Percentiles rank a stretch among this genome's conserved stretches.
These are phyloP conservation scores for Naumovozyma dairenensis DNA, from an alignment of 805 yeast species.

Conservation along the genomic window DNA sequence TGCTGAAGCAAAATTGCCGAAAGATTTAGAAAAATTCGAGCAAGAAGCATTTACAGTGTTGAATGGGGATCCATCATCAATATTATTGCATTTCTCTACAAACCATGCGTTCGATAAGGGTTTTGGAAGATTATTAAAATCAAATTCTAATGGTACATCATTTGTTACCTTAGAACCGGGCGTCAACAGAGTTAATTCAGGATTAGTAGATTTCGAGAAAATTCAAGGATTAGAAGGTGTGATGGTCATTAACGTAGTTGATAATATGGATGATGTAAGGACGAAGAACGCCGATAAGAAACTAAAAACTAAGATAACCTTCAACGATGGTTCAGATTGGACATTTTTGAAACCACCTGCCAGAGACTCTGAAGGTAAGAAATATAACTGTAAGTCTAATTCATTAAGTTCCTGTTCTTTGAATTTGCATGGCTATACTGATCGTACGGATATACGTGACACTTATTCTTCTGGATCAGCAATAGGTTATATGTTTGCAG, in stretches of 20 bases:
- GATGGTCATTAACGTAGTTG: slow-evolving; percentile 60
- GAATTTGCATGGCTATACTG: slow-evolving; percentile 85
- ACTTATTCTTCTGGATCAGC: slow-evolving; percentile 85
- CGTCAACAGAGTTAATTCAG: slow-evolving; percentile 65
- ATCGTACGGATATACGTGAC: slow-evolving; percentile 73
- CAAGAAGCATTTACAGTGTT: slow-evolving; percentile 73
- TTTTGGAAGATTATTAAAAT: slow-evolving; percentile 73
- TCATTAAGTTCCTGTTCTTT: slow-evolving; percentile 58
- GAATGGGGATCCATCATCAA: slow-evolving; percentile 58
- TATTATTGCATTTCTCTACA: slow-evolving; percentile 79
- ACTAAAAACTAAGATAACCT: slow-evolving; percentile 65
- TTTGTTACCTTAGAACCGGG: slow-evolving; percentile 57
- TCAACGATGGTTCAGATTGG: slow-evolving; percentile 92
- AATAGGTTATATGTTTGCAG: slow-evolving; percentile 76
- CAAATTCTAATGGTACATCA: slow-evolving; percentile 85
- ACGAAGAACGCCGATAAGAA: slow-evolving; percentile 40
- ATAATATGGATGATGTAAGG: slow-evolving; percentile 38
- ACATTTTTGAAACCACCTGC: slow-evolving; percentile 57
- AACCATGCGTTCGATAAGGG: slow-evolving; percentile 40
- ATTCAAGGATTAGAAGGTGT: slow-evolving; percentile 80
- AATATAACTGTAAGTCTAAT: slow-evolving; percentile 42
- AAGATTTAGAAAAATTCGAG: slow-evolving; percentile 43
- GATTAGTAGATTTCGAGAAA: slow-evolving; percentile 84
- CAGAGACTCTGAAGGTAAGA: slow-evolving; percentile 49
- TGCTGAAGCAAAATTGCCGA: slow-evolving; percentile 75